Percentiles rank a stretch among this genome's conserved stretches.
Conservation (phyloP, 805 yeast genomes). For the Saccharomyces eubayanus region DNA sequence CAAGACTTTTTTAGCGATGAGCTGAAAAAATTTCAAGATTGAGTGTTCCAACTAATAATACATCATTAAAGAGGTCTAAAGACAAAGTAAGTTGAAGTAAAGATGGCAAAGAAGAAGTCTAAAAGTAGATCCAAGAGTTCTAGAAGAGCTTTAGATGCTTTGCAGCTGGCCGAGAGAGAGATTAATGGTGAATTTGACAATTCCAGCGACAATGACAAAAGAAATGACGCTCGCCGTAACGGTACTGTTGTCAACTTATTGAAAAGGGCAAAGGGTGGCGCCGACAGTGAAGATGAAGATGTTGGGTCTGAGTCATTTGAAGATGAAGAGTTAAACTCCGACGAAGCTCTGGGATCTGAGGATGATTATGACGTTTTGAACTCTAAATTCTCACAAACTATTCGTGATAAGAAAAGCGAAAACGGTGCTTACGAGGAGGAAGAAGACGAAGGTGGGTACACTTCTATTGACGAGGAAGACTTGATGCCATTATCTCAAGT, state of each 20-base stretch:
- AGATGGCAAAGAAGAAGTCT: conserved; percentile 25
- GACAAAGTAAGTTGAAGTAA: background rate
- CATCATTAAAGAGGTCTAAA: background rate
- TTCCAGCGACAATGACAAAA: conserved; percentile 28
- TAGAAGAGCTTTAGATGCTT: conserved; percentile 41
- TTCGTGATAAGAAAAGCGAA: conserved; percentile 47
- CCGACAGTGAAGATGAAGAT: conserved; percentile 18
- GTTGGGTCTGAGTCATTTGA: conserved; percentile 33
- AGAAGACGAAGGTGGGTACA: conserved; percentile 54
- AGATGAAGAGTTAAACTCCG: conserved; percentile 72
- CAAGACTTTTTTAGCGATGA: conserved; percentile 1
- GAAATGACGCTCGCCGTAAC: conserved; percentile 20
- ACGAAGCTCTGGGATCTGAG: conserved; percentile 80
- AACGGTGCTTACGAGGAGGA: conserved; percentile 33
- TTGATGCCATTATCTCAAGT: conserved; percentile 74
- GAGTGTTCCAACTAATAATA: background rate
- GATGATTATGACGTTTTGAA: conserved; percentile 59
- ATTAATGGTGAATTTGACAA: conserved; percentile 23
- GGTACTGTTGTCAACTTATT: conserved; percentile 35
- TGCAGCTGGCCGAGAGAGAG: conserved; percentile 41
- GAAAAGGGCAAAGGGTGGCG: conserved; percentile 13
- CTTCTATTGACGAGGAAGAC: conserved; percentile 68
- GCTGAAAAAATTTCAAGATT: conserved; percentile 5
- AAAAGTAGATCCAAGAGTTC: conserved; percentile 24
- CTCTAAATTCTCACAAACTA: conserved; percentile 60